Percentiles rank a stretch among this genome's conserved stretches.
Conservation (phyloP, 345 rosid genomes). For the Excoecaria cochinchinensis region DNA sequence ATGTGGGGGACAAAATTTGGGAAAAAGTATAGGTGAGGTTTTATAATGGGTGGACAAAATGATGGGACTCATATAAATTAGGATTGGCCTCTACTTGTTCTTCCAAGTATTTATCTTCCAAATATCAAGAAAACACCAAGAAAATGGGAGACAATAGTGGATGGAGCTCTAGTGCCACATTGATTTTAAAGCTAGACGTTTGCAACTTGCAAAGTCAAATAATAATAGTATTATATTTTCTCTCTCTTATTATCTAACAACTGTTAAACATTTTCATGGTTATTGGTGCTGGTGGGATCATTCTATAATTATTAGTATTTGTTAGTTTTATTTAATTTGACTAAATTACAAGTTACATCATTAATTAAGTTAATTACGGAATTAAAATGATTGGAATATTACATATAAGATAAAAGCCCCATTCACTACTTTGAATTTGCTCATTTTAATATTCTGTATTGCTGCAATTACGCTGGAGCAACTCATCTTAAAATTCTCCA, state of each 20-base stretch:
- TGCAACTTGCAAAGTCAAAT: conserved; percentile 11
- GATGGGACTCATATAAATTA: background rate
- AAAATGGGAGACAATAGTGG: conserved; percentile 12
- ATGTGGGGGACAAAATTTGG: conserved; percentile 2
- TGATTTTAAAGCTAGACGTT: background rate
- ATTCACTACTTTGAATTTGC: background rate
- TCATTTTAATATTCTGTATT: too few species aligned
- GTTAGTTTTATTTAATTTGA: background rate
- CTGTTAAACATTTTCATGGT: background rate
- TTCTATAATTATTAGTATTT: background rate
- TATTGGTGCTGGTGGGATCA: background rate
- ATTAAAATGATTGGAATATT: background rate
- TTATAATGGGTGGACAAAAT: background rate
- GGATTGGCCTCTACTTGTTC: background rate
- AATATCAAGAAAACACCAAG: background rate
- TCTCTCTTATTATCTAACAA: background rate
- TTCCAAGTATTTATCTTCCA: background rate
- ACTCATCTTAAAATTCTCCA: too few species aligned
- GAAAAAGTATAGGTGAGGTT: background rate
- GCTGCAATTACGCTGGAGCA: too few species aligned
- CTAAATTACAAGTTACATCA: background rate
- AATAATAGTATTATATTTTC: too few species aligned
- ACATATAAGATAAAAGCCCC: background rate
- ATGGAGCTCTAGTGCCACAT: background rate
- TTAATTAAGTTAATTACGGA: too few species aligned